These are phyloP conservation scores for Pseudogymnoascus sp. DNA, from an alignment of 2,329 filamentous ascomycete species.

Conservation along the genomic window DNA sequence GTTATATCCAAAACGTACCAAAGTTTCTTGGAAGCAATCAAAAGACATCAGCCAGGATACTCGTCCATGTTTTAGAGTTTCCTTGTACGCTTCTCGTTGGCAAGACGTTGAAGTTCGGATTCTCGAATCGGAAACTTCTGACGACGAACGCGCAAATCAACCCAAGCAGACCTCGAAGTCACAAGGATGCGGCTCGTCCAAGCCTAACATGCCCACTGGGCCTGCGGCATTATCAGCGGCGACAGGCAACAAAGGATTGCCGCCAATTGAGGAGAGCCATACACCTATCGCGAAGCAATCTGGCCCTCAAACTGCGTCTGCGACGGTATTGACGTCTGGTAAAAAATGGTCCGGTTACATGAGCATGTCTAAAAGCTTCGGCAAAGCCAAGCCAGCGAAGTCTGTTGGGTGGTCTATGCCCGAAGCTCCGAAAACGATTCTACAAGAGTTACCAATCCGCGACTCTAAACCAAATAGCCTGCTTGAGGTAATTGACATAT, in stretches of 20 bases:
- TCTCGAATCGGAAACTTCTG: background rate
- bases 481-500: background rate
- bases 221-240: background rate
- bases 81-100: conserved; percentile 3
- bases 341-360: background rate
- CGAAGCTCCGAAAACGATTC: background rate
- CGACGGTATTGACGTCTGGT: background rate
- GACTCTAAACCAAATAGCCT: background rate
- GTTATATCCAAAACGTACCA: background rate
- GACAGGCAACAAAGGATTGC: background rate
- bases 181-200: background rate
- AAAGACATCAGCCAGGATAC: background rate
- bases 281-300: background rate
- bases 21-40: conserved; percentile 1
- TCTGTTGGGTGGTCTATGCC: background rate
- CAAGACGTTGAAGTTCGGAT: conserved; percentile 1
- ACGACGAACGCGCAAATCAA: background rate
- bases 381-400: background rate
- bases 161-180: background rate
- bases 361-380: background rate
- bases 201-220: background rate
- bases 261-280: conserved; percentile 1
- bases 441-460: conserved; percentile 1
- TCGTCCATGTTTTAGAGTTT: background rate
- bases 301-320: background rate